Percentiles rank a stretch among this genome's conserved stretches.
Conservation (phyloP, 2,329 filamentous ascomycete species). For the Tolypocladium cylindrosporum region DNA sequence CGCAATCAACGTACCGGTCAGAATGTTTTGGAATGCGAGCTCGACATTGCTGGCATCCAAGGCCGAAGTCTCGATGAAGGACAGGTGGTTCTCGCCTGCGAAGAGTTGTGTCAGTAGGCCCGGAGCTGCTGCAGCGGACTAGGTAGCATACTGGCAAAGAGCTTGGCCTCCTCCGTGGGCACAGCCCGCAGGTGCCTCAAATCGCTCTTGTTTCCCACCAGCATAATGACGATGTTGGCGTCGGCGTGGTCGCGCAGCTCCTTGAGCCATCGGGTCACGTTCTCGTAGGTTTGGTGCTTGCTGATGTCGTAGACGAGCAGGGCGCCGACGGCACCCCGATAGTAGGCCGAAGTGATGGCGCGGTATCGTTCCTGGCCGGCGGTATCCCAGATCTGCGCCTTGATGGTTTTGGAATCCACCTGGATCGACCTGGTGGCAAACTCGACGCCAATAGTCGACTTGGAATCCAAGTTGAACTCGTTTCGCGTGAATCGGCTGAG, state of each 20-base stretch:
- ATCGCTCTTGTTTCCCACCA: slow-evolving; percentile 99
- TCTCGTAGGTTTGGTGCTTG: slow-evolving; percentile 99
- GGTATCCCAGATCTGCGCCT: slow-evolving; percentile 99
- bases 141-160: slow-evolving; percentile 69
- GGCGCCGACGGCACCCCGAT: slow-evolving; percentile 92
- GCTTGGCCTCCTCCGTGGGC: slow-evolving; percentile 94
- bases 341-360: slow-evolving; percentile 98
- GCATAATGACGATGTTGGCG: slow-evolving; percentile 98
- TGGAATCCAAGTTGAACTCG: slow-evolving; percentile 99
- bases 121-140: neutral
- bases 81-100: slow-evolving; percentile 90
- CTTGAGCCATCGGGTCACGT: slow-evolving; percentile 98
- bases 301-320: slow-evolving; percentile 98
- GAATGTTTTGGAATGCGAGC: slow-evolving; percentile 97
- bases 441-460: slow-evolving; percentile 99
- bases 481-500: slow-evolving; percentile 99
- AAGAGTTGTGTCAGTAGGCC: slow-evolving; percentile 5
- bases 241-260: slow-evolving; percentile 96
- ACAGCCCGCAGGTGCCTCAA: slow-evolving; percentile 95
- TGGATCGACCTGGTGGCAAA: slow-evolving; percentile 98
- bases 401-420: slow-evolving; percentile 99
- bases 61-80: slow-evolving; percentile 98
- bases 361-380: slow-evolving; percentile 98
- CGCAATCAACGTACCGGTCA: slow-evolving; percentile 63
- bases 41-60: slow-evolving; percentile 98